Percentiles rank a stretch among this genome's conserved stretches.
Conservation (phyloP, 1,139 yeast species). For the Geotrichum siamense region DNA sequence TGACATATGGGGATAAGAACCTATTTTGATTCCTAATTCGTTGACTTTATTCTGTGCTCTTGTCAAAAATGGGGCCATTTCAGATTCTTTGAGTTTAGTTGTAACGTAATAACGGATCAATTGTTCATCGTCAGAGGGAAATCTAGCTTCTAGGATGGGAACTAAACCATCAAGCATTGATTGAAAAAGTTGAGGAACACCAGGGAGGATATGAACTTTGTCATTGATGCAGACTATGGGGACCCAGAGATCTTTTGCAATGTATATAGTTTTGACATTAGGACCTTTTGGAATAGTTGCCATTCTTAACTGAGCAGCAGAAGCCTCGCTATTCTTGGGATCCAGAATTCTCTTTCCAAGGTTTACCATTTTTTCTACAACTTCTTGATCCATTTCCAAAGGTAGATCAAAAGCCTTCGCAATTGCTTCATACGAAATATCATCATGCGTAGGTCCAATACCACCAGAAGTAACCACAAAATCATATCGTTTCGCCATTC, state of each 20-base stretch:
- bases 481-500: constrained; percentile 50
- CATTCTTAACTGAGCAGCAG: constrained; percentile 63
- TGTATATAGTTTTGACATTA: constrained; percentile 47
- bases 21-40: constrained; percentile 52
- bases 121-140: constrained; percentile 31
- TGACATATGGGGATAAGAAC: constrained; percentile 74
- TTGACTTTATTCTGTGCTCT: constrained; percentile 45
- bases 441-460: constrained; percentile 88
- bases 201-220: constrained; percentile 68
- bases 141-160: constrained; percentile 31
- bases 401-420: constrained; percentile 55
- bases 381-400: constrained; percentile 47
- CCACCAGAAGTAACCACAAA: constrained; percentile 74
- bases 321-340: constrained; percentile 37
- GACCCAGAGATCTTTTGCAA: constrained; percentile 64
- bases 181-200: constrained; percentile 68
- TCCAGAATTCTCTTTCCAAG: constrained; percentile 41
- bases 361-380: constrained; percentile 52
- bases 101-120: constrained; percentile 52
- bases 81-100: constrained; percentile 56
- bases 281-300: constrained; percentile 58
- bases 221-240: constrained; percentile 63
- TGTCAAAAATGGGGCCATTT: constrained; percentile 57
- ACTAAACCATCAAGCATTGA: constrained; percentile 42
- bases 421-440: constrained; percentile 67